Evolutionary conservation across 1,139 yeast species (phyloP).

Genomic region (Saccharomyces hybrid): DNA sequence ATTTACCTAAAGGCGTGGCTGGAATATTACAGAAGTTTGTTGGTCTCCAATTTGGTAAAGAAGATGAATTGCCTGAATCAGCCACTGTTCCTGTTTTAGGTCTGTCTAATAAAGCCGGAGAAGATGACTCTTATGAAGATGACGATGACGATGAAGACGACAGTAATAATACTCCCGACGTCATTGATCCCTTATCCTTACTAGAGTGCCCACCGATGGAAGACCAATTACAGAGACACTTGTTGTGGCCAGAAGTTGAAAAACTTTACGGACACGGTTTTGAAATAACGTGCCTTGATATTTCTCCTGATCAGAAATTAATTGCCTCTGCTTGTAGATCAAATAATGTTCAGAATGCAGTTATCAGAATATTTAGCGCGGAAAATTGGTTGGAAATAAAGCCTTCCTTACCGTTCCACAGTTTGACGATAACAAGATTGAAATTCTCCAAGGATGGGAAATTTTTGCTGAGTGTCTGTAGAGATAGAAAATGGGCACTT

Average conservation of each 20-base stretch:
- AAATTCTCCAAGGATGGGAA: constrained; percentile 67
- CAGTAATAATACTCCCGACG: constrained; percentile 35
- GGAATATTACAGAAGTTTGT: constrained; percentile 50
- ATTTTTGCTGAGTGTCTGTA: constrained; percentile 70
- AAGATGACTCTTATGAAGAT: constrained; percentile 39
- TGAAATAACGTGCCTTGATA: constrained; percentile 76
- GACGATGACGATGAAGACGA: constrained; percentile 37
- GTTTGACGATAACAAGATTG: constrained; percentile 76
- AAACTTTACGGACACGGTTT: constrained; percentile 97
- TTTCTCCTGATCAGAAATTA: constrained; percentile 52
- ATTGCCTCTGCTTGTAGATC: constrained; percentile 92
- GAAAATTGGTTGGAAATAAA: constrained; percentile 53
- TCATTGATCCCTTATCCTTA: constrained; percentile 35
- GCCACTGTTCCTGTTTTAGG: constrained; percentile 94
- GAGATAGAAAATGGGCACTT: constrained; percentile 81
- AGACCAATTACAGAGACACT: constrained; percentile 82
- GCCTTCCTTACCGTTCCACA: constrained; percentile 52
- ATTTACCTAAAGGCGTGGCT: constrained; percentile 78
- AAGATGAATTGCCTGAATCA: constrained; percentile 43
- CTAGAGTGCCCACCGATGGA: constrained; percentile 68
- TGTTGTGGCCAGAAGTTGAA: constrained; percentile 92
- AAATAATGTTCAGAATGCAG: constrained; percentile 78
- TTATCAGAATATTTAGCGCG: constrained; percentile 64
- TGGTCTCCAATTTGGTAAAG: constrained; percentile 33
- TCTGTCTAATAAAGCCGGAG: constrained; percentile 82